Evolutionary conservation across 345 rosid species (phyloP).

Genomic region (Aethionema arabicum): DNA sequence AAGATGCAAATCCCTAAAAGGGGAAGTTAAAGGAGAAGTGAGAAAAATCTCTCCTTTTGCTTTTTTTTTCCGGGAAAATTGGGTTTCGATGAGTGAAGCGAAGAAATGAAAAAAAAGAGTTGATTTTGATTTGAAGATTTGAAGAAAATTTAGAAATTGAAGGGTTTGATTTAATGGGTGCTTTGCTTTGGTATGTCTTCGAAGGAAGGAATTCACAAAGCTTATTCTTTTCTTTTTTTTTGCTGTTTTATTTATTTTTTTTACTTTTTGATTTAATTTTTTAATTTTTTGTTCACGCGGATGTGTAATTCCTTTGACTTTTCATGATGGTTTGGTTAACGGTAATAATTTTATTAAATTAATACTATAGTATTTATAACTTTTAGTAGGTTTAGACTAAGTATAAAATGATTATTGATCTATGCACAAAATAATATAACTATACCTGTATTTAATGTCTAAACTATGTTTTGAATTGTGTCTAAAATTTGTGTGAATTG

Average conservation of each 20-base stretch:
- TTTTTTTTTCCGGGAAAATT: background rate
- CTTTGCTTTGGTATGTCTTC: constrained; percentile 54
- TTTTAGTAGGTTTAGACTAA: background rate
- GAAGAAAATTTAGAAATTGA: constrained; percentile 4
- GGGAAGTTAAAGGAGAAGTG: background rate
- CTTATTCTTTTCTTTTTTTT: constrained; percentile 9
- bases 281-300: background rate
- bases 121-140: constrained; percentile 8
- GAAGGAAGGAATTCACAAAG: constrained; percentile 52
- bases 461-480: too few species aligned
- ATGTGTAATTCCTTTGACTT: constrained; percentile 33
- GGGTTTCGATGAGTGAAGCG: background rate
- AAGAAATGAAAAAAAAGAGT: background rate
- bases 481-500: too few species aligned
- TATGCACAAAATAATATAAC: too few species aligned
- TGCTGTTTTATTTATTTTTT: background rate
- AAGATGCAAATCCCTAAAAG: background rate
- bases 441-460: too few species aligned
- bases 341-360: constrained; percentile 41
- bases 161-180: constrained; percentile 23
- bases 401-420: too few species aligned
- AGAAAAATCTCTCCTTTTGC: background rate
- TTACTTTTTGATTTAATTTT: background rate
- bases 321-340: constrained; percentile 37
- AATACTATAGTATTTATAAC: background rate